Base-by-base conservation (phyloP, 345 rosid species). In the Geranium brycei region DNA sequence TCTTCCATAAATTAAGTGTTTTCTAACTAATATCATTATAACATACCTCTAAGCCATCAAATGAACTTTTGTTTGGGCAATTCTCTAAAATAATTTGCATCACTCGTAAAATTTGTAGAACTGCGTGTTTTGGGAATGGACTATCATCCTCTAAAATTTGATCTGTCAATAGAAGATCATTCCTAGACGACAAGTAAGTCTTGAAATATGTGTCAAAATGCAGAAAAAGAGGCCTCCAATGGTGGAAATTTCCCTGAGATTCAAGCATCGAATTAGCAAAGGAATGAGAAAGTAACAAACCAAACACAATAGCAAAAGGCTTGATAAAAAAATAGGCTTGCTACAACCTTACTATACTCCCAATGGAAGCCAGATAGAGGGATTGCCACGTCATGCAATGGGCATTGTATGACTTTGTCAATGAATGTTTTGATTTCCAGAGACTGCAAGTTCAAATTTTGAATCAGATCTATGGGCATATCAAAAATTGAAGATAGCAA, bases 341-440 rank as follows among this genome's bases (percentile, higher is more conserved):
- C 12, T 28, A 57, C 76, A 68, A 92, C 98, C 96, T 92, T 92
- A 67, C 69, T 83, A 76, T 80, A 89, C 77, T 86, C 91, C 98
- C 98, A 92, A 16, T 68, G 87, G 74, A 89, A 92, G 69, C 96
- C 95, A 40, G 96, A 92, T 64, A 92, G 96, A 65, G 96, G 98
- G 78, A 92, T 86, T 23, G 91, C 98, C 74, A 92, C 87, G 74
- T 92, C 98, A 71, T 87, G 96, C 58, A 92, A 76, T 35, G 98
- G 98, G 82, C 96, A 83, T 80, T 89, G 93, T 61, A 92, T 89
- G 63, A 92, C 98, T 78, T 92, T 92, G 73, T 89, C 98, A 58
- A 89, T 86, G 73, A 87, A 86, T n/a, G 84, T 85, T 86, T 87
- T 92, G 71, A 92, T 79, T 69, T 83, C 81, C 31, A 88, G 86